Evolutionary conservation across 192 early-diverging fungal genomes (phyloP), one percentile per base, ranked within the genome.

Genomic region (Jimgerdemannia flammicorona): DNA sequence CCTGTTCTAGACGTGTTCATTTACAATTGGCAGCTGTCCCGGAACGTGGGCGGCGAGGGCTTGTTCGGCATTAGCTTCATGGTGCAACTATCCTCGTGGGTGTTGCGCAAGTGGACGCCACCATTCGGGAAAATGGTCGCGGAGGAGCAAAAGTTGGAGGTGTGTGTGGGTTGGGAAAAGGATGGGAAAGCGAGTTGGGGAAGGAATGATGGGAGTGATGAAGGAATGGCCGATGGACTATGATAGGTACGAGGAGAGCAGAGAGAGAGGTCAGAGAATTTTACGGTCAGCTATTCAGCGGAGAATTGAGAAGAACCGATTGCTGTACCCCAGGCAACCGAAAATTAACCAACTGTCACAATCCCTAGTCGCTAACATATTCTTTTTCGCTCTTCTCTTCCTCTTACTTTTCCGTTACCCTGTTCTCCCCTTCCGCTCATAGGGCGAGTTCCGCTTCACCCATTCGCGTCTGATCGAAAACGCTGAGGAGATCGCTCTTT

Each of bases 41-140:
- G 88, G 64, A 95, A 87, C 82, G 91, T 98, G 70, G 98, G 96
- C 19, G 88, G 91, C 54, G 93, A 95, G 66, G 91, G 93, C 63
- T 83, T 96, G 49, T 94, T 98, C 78, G 89, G 91, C 66, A 87
- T 95, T 64, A 92, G 89, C 80, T 78, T 95, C 4, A 83, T 95
- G 64, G 89, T 97, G 65, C 92, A 96, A 69, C 43, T 88, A 49
- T 94, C 96, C 9, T 91, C 93, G 17, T 79, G 87, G 43, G 87
- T 95, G 44, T 80, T 99, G 71, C 89, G 96, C 18, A 85, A 88
- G 17, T 82, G 96, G 72, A 95, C 97, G 4, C 98, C 98, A 63
- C 94, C 97, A 3, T 99, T 99, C 81, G 97, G 97, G 63, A 96
- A 95, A 82, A 91, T 97, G 87, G 95, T 92, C 2, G 97, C 96